phyloP scores from a whole-genome alignment of 2,329 filamentous ascomycete species.

The Diaporthe vexans region DNA sequence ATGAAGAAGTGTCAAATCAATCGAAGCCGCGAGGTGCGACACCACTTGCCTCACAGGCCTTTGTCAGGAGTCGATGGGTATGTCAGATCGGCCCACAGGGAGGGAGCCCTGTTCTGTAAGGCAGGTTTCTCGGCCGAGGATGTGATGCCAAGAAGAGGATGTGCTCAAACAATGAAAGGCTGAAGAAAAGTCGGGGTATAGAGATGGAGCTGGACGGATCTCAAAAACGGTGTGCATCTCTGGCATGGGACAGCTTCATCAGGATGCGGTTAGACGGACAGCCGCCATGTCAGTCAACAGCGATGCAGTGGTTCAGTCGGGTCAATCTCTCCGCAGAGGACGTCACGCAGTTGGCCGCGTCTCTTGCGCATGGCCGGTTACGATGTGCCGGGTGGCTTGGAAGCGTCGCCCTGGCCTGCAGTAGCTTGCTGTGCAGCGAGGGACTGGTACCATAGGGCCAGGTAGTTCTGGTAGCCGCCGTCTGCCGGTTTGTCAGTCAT shows the following conservation, averaged over 20 bases:
- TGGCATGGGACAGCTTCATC: constrained; percentile 40
- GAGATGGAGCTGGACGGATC: constrained; percentile 34
- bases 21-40: constrained; percentile 33
- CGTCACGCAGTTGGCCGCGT: constrained; percentile 37
- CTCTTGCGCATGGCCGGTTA: constrained; percentile 36
- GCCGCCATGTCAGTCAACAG: constrained; percentile 41
- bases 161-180: constrained; percentile 40
- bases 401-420: constrained; percentile 41
- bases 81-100: constrained; percentile 31
- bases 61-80: constrained; percentile 34
- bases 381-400: constrained; percentile 42
- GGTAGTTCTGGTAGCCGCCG: constrained; percentile 85
- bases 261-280: constrained; percentile 38
- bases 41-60: constrained; percentile 31
- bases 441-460: constrained; percentile 85
- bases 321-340: constrained; percentile 39
- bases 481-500: constrained; percentile 61
- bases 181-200: constrained; percentile 35
- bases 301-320: constrained; percentile 37
- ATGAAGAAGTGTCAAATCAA: constrained; percentile 33
- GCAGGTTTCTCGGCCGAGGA: constrained; percentile 5
- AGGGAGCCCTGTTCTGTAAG: constrained; percentile 25
- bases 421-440: constrained; percentile 53
- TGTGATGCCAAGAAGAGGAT: constrained; percentile 26
- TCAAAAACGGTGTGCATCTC: constrained; percentile 35